phyloP scores from a whole-genome alignment of 2,329 filamentous ascomycete genomes.

The Aspergillus pseudonomiae region DNA sequence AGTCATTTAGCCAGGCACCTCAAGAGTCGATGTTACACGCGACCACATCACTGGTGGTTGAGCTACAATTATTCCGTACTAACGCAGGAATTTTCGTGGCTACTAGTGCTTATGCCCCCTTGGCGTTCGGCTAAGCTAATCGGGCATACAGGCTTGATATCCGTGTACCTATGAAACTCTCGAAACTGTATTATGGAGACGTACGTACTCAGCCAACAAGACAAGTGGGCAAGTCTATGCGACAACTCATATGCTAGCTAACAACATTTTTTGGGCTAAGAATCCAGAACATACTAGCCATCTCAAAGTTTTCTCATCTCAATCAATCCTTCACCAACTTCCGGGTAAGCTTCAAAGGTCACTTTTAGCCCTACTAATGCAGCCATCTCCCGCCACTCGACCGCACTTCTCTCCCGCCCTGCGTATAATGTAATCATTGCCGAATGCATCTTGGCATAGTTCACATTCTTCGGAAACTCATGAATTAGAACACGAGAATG shows the following conservation, averaged over 20 bases:
- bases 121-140: neutral
- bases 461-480: constrained; percentile 40
- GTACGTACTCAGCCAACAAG: neutral
- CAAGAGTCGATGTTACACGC: neutral
- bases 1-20: neutral
- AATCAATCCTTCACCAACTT: constrained; percentile 37
- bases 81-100: no score
- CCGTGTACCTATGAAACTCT: neutral
- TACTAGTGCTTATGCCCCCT: neutral
- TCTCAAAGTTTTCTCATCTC: constrained; percentile 33
- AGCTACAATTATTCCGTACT: neutral
- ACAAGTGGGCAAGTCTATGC: neutral
- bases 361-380: constrained; percentile 35
- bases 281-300: neutral
- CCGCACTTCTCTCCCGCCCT: constrained; percentile 36
- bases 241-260: neutral
- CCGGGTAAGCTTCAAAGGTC: constrained; percentile 40
- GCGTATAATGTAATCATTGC: constrained; percentile 42
- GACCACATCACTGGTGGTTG: neutral
- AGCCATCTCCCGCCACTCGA: constrained; percentile 40
- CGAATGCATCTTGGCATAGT: constrained; percentile 39
- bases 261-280: neutral
- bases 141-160: neutral
- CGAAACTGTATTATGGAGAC: neutral
- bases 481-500: constrained; percentile 40